Base-by-base conservation (phyloP, 495 filamentous ascomycete species). In the Terfezia claveryi region DNA sequence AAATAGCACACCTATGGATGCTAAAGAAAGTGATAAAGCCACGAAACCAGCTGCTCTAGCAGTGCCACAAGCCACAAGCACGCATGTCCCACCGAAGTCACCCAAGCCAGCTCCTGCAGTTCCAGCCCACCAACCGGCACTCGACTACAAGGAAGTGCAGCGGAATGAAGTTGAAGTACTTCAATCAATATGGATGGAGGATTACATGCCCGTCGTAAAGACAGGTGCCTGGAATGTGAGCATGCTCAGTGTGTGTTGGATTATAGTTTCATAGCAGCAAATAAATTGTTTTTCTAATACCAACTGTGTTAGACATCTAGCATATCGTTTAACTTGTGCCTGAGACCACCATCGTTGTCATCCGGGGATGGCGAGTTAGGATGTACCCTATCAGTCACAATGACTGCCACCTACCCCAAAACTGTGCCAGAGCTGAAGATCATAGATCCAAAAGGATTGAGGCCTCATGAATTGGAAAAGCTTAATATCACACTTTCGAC, bases 341-440 rank as follows among this genome's bases (percentile, higher is more conserved):
- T 36, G 83, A 79, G 61, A 75, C 86, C 10, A 74, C 75, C 23
- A 32, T 23, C 50, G 50, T 12, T 23, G n/a, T 3, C 11, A 51
- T 78, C 79, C 2, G 81, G 88, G 54, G 73, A 79, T 36, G 78
- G 84, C 10, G 27, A 32, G 4, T 60, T 67, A 53, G 66, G 56
- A 20, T 66, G 64, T 54, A 55, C 66, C 36, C 61, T 66, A 51
- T 59, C 70, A 27, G 83, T 91, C 38, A 79, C 82, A 37, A 65
- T 98, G 27, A 87, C 85, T 10, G 81, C 89, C 11, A 95, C 91
- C 0, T 98, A 98, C 67, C 92, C 92, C 8, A 94, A 89, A 67
- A 83, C 86, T 14, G 67, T 76, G 4, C 91, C 91, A 2, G 72
- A 83, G 36, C 65, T 98, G 5, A 78, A 72, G 9, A 62, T 93